Percentiles rank a stretch among this genome's conserved stretches.
phyloP scores from a whole-genome alignment of 2,329 filamentous ascomycete genomes.

The Trichoderma aggressivum region DNA sequence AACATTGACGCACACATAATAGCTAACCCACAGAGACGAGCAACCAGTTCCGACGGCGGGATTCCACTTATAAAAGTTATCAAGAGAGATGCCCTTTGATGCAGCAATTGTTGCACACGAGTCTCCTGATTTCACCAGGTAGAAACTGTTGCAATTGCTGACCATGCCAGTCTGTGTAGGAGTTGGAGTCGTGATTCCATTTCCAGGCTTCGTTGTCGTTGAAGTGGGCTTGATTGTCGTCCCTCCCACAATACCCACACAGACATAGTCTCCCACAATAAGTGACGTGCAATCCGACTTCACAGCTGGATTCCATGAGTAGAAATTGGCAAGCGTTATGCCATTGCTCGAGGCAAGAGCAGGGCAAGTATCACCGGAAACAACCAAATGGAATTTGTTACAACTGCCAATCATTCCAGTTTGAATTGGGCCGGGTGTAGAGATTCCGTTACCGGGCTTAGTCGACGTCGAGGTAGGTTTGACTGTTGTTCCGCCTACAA shows the following conservation, averaged over 20 bases:
- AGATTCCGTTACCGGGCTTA: slow-evolving; percentile 20
- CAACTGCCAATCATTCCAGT: slow-evolving; percentile 30
- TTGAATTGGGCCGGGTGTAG: slow-evolving; percentile 31
- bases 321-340: not conserved
- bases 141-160: slow-evolving; percentile 10
- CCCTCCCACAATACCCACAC: slow-evolving; percentile 10
- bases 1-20: not conserved
- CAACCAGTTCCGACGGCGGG: not conserved
- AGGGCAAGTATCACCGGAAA: not conserved
- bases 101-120: not conserved
- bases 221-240: not conserved
- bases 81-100: not conserved
- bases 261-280: not conserved
- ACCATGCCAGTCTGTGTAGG: slow-evolving; percentile 14
- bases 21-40: not conserved
- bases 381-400: slow-evolving; percentile 28
- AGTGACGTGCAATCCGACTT: not conserved
- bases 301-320: not conserved
- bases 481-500: not conserved
- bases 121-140: not conserved
- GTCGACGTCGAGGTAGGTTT: not conserved
- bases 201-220: not conserved
- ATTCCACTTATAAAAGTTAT: slow-evolving; percentile 2
- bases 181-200: slow-evolving; percentile 3
- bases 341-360: not conserved